A percentile compares a stretch with the other conserved stretches of the same genome.
These are phyloP conservation scores for Pichia sp. DNA, from an alignment of 1,139 yeast species.

Conservation along the genomic window DNA sequence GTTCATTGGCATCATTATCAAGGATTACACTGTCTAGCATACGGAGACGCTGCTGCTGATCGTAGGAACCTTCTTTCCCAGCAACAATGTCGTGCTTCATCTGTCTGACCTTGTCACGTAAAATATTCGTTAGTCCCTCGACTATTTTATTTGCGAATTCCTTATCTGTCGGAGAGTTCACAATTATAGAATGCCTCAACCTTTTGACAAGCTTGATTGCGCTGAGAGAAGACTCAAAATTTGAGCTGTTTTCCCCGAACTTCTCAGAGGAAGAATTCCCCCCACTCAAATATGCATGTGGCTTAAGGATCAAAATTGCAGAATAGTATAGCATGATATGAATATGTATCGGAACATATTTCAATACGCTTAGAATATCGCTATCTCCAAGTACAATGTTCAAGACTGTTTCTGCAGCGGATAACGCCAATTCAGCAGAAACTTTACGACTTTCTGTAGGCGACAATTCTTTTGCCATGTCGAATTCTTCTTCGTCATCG, in stretches of 20 bases:
- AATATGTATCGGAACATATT: conserved; percentile 66
- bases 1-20: conserved; percentile 9
- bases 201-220: conserved; percentile 30
- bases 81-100: conserved; percentile 27
- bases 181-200: conserved; percentile 41
- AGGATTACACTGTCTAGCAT: conserved; percentile 4
- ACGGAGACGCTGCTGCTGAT: background rate
- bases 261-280: conserved; percentile 2
- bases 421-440: conserved; percentile 47
- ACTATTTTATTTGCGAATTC: conserved; percentile 49
- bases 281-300: conserved; percentile 37
- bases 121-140: conserved; percentile 41
- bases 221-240: conserved; percentile 24
- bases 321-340: conserved; percentile 71
- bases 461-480: conserved; percentile 34
- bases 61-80: conserved; percentile 17
- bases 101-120: conserved; percentile 37
- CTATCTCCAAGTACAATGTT: conserved; percentile 55
- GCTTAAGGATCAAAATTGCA: conserved; percentile 51
- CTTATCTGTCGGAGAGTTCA: conserved; percentile 51
- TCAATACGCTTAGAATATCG: conserved; percentile 54
- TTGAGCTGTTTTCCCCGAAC: conserved; percentile 11
- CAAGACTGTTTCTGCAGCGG: conserved; percentile 62
- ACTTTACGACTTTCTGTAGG: conserved; percentile 37
- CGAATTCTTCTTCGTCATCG: conserved; percentile 29